phyloP scores from a whole-genome alignment of 2,329 filamentous ascomycete genomes.

The Verticillium nonalfalfae region DNA sequence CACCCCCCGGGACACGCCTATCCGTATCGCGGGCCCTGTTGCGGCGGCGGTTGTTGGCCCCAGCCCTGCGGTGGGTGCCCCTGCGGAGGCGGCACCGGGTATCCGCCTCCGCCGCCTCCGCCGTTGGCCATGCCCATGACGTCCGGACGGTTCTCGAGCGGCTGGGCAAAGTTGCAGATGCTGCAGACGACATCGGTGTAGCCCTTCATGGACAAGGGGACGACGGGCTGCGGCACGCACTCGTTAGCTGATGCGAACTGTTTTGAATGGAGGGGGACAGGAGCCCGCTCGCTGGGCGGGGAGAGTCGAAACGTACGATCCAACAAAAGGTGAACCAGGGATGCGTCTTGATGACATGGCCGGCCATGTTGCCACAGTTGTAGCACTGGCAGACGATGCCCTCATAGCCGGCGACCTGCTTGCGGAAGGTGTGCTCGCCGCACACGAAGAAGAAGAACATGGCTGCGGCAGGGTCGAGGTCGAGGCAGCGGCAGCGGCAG shows the following conservation, averaged over 20 bases:
- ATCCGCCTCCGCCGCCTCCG: constrained; percentile 22
- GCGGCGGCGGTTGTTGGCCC: constrained; percentile 14
- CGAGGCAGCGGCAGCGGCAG: too few relatives aligned
- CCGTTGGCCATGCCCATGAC: constrained; percentile 45
- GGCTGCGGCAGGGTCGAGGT: neutral
- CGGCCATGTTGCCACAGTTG: constrained; percentile 61
- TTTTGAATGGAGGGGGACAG: too few relatives aligned
- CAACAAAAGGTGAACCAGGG: constrained; percentile 80
- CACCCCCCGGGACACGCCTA: neutral
- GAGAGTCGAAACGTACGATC: constrained; percentile 39
- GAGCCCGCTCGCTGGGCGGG: neutral
- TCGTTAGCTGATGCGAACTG: too few relatives aligned
- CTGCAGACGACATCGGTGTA: constrained; percentile 66
- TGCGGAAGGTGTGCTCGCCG: constrained; percentile 55
- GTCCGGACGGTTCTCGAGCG: constrained; percentile 50
- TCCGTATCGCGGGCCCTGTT: constrained; percentile 1
- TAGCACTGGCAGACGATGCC: constrained; percentile 56
- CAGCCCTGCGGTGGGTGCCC: constrained; percentile 26
- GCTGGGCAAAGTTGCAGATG: constrained; percentile 72
- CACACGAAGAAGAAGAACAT: constrained; percentile 61
- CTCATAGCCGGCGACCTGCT: constrained; percentile 54
- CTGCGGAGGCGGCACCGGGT: constrained; percentile 18
- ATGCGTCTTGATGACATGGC: constrained; percentile 53
- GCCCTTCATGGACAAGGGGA: constrained; percentile 63
- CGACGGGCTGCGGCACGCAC: constrained; percentile 45